A percentile compares a stretch with the other conserved stretches of the same genome.
These are phyloP conservation scores for Chrysanthemum lavandulifolium DNA, from an alignment of 129 eudicot species.

Conservation along the genomic window DNA sequence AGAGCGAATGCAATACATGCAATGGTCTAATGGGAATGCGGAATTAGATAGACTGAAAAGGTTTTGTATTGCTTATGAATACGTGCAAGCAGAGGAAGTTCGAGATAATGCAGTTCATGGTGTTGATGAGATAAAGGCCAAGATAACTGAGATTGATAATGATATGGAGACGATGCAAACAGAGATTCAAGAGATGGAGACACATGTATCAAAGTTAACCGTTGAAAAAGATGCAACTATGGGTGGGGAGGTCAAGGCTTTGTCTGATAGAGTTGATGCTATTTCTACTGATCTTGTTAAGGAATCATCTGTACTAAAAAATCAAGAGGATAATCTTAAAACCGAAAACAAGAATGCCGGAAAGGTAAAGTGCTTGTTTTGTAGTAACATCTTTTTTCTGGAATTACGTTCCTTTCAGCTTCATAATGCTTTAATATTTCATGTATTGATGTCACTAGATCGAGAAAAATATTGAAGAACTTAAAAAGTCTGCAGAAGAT, in stretches of 20 bases:
- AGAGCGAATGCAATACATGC: slow-evolving; percentile 98
- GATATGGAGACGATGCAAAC: slow-evolving; percentile 39
- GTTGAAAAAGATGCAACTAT: slow-evolving; percentile 79
- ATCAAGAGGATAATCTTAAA: slow-evolving; percentile 70
- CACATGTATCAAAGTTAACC: slow-evolving; percentile 51
- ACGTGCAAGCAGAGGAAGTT: slow-evolving; percentile 72
- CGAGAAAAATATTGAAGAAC: slow-evolving; percentile 68
- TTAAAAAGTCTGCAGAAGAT: slow-evolving; percentile 73
- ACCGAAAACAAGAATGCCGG: slow-evolving; percentile 62
- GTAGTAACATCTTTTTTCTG: not conserved
- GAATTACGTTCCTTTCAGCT: not conserved
- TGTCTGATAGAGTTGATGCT: slow-evolving; percentile 80
- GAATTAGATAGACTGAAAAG: slow-evolving; percentile 87
- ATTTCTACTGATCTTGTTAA: slow-evolving; percentile 78
- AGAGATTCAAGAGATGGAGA: slow-evolving; percentile 77
- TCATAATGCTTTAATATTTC: not conserved
- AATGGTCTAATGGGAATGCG: slow-evolving; percentile 99
- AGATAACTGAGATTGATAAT: slow-evolving; percentile 64
- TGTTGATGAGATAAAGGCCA: slow-evolving; percentile 68
- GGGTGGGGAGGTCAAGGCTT: slow-evolving; percentile 83
- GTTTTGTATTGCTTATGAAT: slow-evolving; percentile 95
- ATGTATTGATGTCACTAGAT: slow-evolving; percentile 41
- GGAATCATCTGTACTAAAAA: slow-evolving; percentile 75
- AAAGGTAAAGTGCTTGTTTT: slow-evolving; percentile 46
- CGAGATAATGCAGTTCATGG: slow-evolving; percentile 71